Percentiles rank a stretch among this genome's conserved stretches.
Conservation (phyloP, 2,329 filamentous ascomycete genomes). For the Sphaerostilbella broomeana region DNA sequence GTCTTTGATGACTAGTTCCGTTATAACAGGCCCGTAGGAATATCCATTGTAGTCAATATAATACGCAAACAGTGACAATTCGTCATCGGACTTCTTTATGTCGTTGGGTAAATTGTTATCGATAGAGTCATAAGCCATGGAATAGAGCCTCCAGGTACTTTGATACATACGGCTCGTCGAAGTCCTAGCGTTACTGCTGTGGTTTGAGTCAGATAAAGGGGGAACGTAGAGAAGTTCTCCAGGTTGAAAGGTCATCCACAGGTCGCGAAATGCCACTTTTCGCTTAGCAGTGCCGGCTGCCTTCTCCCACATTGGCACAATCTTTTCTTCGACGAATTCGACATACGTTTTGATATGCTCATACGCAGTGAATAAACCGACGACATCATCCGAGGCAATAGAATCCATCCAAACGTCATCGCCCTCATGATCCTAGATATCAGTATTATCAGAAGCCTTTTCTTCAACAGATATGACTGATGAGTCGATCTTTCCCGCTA, state of each 20-base stretch:
- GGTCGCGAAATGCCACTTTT: slow-evolving; percentile 34
- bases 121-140: slow-evolving; percentile 23
- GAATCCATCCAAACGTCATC: slow-evolving; percentile 22
- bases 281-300: slow-evolving; percentile 23
- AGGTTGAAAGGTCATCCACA: slow-evolving; percentile 36
- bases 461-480: slow-evolving; percentile 12
- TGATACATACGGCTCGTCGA: slow-evolving; percentile 32
- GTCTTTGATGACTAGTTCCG: slow-evolving; percentile 30
- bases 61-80: slow-evolving; percentile 33
- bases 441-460: no score
- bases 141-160: slow-evolving; percentile 34
- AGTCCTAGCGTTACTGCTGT: no score
- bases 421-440: slow-evolving; percentile 15
- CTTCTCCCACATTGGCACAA: slow-evolving; percentile 30
- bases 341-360: slow-evolving; percentile 34
- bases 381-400: slow-evolving; percentile 28
- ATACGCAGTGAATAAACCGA: slow-evolving; percentile 33
- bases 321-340: slow-evolving; percentile 36
- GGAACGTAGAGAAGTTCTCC: slow-evolving; percentile 38
- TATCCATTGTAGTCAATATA: slow-evolving; percentile 38
- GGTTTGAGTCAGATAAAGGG: no score
- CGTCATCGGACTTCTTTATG: slow-evolving; percentile 22
- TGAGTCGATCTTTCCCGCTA: slow-evolving; percentile 14
- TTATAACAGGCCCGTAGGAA: slow-evolving; percentile 31
- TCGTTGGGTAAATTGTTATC: slow-evolving; percentile 34